A percentile compares a stretch with the other conserved stretches of the same genome.
Evolutionary conservation across 768 basidiomycete genomes (phyloP).

Genomic region (Kwoniella bestiolae): DNA sequence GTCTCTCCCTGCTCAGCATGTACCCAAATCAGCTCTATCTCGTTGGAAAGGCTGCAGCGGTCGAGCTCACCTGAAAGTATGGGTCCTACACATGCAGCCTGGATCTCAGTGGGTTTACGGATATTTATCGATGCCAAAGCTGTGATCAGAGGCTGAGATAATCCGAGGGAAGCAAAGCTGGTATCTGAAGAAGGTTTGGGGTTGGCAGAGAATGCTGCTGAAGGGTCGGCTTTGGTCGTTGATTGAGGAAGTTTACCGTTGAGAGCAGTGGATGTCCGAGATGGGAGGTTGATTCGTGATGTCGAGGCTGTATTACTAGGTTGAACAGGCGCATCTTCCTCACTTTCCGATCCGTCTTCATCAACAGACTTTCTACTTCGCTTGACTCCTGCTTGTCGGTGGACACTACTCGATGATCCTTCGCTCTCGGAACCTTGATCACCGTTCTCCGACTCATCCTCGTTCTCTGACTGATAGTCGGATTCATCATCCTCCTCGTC

Average conservation of each 20-base stretch:
- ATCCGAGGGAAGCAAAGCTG: constrained; percentile 58
- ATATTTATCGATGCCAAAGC: constrained; percentile 85
- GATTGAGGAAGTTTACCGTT: neutral
- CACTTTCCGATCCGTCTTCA: constrained; percentile 13
- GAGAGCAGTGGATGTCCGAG: constrained; percentile 1
- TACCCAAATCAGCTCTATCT: too few relatives aligned
- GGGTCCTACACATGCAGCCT: constrained; percentile 85
- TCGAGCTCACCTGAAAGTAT: constrained; percentile 72
- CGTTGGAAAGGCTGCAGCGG: too few relatives aligned
- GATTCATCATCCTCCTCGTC: constrained; percentile 6
- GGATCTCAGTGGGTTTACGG: constrained; percentile 79
- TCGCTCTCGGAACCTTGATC: neutral
- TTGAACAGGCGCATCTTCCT: neutral
- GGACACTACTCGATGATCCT: neutral
- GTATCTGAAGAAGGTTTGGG: constrained; percentile 38
- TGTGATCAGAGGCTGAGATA: constrained; percentile 63
- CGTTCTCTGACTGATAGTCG: constrained; percentile 13
- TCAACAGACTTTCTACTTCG: constrained; percentile 9
- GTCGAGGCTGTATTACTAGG: neutral
- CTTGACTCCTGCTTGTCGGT: neutral
- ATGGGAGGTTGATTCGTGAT: constrained; percentile 23
- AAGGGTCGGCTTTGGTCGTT: constrained; percentile 8
- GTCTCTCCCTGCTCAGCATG: constrained; percentile 73
- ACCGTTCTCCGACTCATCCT: neutral
- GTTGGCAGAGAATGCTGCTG: constrained; percentile 1